These are phyloP conservation scores for Pleurotus tuber-regium DNA, from an alignment of 768 basidiomycete genomes.

Conservation along the genomic window DNA sequence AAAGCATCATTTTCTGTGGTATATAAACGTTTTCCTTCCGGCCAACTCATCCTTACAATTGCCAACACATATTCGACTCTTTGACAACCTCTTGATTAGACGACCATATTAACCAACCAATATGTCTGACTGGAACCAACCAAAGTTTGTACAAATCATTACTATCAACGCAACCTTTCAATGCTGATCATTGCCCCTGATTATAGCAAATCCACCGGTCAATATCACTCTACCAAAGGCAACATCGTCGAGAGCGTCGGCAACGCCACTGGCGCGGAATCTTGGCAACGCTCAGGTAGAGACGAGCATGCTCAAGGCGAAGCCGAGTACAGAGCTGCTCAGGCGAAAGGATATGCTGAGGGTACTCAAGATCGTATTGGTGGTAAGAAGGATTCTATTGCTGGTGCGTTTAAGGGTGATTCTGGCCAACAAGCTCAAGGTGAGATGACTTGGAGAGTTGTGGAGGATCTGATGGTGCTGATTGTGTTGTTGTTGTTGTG, in stretches of 20 bases:
- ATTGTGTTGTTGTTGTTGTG: background rate
- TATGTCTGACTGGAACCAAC: too few species aligned
- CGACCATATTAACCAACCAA: too few species aligned
- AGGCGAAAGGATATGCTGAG: constrained; percentile 33
- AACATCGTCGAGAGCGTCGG: constrained; percentile 33
- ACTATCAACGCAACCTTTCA: too few species aligned
- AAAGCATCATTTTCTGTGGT: too few species aligned
- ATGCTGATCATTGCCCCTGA: too few species aligned
- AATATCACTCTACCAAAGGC: constrained; percentile 43
- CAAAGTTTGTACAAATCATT: too few species aligned
- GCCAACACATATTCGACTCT: too few species aligned
- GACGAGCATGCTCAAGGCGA: constrained; percentile 33
- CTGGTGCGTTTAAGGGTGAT: constrained; percentile 58
- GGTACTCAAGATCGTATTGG: constrained; percentile 29
- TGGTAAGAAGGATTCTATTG: constrained; percentile 53
- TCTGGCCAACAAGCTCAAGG: constrained; percentile 47
- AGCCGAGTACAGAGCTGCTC: constrained; percentile 27
- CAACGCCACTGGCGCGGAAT: constrained; percentile 28
- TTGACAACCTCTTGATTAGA: too few species aligned
- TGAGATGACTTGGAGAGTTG: constrained; percentile 14
- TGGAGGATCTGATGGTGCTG: too few species aligned
- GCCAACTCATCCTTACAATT: too few species aligned
- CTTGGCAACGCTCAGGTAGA: constrained; percentile 31
- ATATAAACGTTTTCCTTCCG: too few species aligned
- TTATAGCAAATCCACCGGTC: constrained; percentile 42